Conservation (phyloP, 257 asterid species). For the Fraxinus excelsior region DNA sequence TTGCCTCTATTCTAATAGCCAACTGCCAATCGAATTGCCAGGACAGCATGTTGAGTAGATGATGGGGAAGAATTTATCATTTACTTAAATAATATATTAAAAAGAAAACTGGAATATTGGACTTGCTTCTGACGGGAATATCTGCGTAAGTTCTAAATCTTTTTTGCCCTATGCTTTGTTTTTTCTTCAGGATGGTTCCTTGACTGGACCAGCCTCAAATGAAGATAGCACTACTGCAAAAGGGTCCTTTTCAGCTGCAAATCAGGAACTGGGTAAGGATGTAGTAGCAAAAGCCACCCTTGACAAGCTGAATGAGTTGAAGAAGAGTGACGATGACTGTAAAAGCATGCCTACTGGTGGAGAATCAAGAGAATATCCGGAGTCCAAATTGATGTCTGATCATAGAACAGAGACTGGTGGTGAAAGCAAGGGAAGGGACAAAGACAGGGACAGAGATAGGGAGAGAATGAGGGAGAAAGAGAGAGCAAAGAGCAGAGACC, state of each 20-base stretch:
- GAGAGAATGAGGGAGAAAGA: constrained; percentile 55
- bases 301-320: constrained; percentile 57
- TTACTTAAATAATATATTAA: neutral
- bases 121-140: neutral
- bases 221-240: constrained; percentile 50
- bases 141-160: neutral
- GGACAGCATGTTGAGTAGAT: neutral
- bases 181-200: constrained; percentile 51
- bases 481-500: constrained; percentile 61
- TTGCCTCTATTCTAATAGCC: neutral
- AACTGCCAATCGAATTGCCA: neutral
- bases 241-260: constrained; percentile 37
- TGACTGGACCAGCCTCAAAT: constrained; percentile 39
- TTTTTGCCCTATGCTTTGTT: neutral
- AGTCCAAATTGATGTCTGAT: constrained; percentile 41
- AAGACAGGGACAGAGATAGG: constrained; percentile 53
- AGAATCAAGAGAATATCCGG: constrained; percentile 64
- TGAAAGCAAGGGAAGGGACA: constrained; percentile 68
- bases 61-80: constrained; percentile 3
- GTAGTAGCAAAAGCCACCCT: constrained; percentile 44
- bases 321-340: constrained; percentile 55
- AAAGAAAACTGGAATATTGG: constrained; percentile 6
- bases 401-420: constrained; percentile 57
- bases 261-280: constrained; percentile 59
- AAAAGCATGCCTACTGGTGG: constrained; percentile 44